Conservation (phyloP, 495 filamentous ascomycete genomes). For the Massariosphaeria phaeospora region DNA sequence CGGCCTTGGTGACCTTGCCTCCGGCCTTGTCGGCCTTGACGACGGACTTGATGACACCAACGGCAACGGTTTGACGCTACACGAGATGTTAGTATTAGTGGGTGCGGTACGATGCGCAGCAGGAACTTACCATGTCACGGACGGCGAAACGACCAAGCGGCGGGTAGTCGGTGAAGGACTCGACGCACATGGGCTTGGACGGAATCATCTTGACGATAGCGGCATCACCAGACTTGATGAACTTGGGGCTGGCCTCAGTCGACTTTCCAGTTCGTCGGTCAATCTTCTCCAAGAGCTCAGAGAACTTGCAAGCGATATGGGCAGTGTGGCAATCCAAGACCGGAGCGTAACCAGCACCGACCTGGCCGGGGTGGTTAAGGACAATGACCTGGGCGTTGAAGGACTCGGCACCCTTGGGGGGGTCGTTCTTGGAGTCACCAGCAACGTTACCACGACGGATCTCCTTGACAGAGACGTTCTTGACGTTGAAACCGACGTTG, state of each 20-base stretch:
- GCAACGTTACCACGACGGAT: slow-evolving; percentile 99
- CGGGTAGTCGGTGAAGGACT: slow-evolving; percentile 99
- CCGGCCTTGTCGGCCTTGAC: slow-evolving; percentile 65
- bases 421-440: slow-evolving; percentile 99
- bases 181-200: slow-evolving; percentile 99
- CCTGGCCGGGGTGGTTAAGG: slow-evolving; percentile 99
- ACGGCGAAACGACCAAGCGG: slow-evolving; percentile 98
- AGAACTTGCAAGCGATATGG: slow-evolving; percentile 99
- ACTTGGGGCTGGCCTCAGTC: slow-evolving; percentile 85
- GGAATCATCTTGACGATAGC: slow-evolving; percentile 99
- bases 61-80: slow-evolving; percentile 81
- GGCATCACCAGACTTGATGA: slow-evolving; percentile 99
- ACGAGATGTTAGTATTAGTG: slow-evolving; percentile 14
- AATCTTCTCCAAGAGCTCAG: slow-evolving; percentile 98
- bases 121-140: slow-evolving; percentile 55
- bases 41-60: slow-evolving; percentile 89
- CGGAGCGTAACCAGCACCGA: slow-evolving; percentile 97
- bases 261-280: slow-evolving; percentile 99
- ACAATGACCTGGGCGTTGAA: slow-evolving; percentile 99
- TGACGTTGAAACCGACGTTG: slow-evolving; percentile 99
- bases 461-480: slow-evolving; percentile 99
- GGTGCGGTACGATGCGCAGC: too few species aligned
- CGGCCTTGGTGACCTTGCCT: slow-evolving; percentile 75
- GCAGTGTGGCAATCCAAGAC: slow-evolving; percentile 99
- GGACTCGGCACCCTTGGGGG: slow-evolving; percentile 75